Base-by-base conservation (phyloP, 495 filamentous ascomycete species). In the Penicillium flavigenum region DNA sequence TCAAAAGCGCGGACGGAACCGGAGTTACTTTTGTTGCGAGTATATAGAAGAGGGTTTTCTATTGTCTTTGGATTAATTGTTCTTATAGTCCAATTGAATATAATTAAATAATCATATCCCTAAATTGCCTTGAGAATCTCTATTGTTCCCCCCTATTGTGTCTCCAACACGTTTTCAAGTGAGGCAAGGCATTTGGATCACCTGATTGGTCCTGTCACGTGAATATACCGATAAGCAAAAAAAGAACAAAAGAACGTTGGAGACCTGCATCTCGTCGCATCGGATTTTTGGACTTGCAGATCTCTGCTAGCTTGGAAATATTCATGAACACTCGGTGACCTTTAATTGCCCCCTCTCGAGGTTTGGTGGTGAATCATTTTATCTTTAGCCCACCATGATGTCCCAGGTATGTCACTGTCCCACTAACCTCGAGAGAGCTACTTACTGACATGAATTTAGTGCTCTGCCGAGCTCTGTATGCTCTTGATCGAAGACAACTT, bases 401-500 rank as follows among this genome's bases (percentile, higher is more conserved):
- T 84, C 83, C 63, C 78, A 76, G 70, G 83, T 86, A 75, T 62
- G 67, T 52, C 63, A 27, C 44, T 47, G 48, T 41, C 51, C 58
- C 53, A 48, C 52, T 22, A 34, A 47, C 36, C 5, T 50, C 31
- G 51, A 39, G 54, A 44, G 43, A 20, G 47, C 56, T 63, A 57
- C 32, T 47, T 43, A 57, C 59, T 60, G 41, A 60, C 60, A 32
- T 57, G 31, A 47, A 79, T 72, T 80, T 47, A 84, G 78, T 77
- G 88, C 63, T 77, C 82, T 43, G 81, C 83, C 66, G 89, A 98
- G 82, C 87, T 98, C 50, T 96, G 90, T 75, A 79, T 84, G 72
- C 85, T 96, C 64, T 82, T 97, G n/a, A 85, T 97, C 45, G 82
- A 90, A 57, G 90, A 96, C 64, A 81, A 88, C 20, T 90, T 92